Percentiles rank a stretch among this genome's conserved stretches.
These are phyloP conservation scores for Aureobasidium melanogenum DNA, from an alignment of 2,329 filamentous ascomycete genomes.

Conservation along the genomic window DNA sequence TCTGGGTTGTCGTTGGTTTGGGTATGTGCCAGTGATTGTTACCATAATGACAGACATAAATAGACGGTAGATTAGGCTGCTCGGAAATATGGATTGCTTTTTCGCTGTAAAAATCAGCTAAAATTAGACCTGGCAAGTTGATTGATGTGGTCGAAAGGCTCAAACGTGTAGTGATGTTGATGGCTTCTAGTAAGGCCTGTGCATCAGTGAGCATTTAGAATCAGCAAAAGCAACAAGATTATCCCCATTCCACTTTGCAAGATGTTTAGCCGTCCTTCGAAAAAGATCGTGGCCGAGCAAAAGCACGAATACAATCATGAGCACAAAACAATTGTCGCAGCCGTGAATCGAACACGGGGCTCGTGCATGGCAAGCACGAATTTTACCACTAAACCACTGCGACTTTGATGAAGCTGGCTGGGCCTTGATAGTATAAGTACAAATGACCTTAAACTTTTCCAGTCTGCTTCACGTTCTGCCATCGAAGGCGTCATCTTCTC, in stretches of 20 bases:
- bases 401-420: neutral
- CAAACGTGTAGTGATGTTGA: neutral
- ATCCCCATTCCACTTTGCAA: too few species aligned
- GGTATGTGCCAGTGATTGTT: neutral
- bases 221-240: too few species aligned
- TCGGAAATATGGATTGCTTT: neutral
- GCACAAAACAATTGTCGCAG: conserved; percentile 2
- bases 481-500: too few species aligned
- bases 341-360: conserved; percentile 13
- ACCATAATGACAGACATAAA: neutral
- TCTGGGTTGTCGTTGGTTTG: neutral
- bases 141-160: neutral
- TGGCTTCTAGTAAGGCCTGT: too few species aligned
- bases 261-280: too few species aligned
- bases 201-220: too few species aligned
- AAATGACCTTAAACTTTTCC: too few species aligned
- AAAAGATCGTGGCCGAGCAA: neutral
- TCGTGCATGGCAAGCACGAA: conserved; percentile 12
- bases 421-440: too few species aligned
- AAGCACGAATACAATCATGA: neutral
- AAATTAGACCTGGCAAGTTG: too few species aligned
- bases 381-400: conserved; percentile 13
- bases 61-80: neutral
- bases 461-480: neutral
- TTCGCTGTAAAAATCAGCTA: neutral